Evolutionary conservation across 371 early-diverging fungal species (phyloP), one percentile per base, ranked within the genome.

Genomic region (Mucor indicus): DNA sequence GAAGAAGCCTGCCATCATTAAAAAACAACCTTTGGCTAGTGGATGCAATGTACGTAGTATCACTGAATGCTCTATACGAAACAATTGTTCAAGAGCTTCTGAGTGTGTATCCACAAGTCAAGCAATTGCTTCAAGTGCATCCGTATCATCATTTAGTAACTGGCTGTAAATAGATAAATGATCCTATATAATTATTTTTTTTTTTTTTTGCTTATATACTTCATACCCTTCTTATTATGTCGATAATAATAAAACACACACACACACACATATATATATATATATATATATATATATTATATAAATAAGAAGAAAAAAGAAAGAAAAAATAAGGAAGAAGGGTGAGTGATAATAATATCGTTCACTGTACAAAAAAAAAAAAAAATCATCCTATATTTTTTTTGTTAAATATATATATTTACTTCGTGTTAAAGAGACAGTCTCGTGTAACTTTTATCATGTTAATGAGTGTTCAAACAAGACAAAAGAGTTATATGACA

Each of bases 91-190:
- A 13, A 40, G 48, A 12, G 55, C 61, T 21, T 27, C 51, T 39
- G 56, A 61, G 12, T 61, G 56, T 43, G 44, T 47, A 3, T 52
- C 59, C 2, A 39, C 38, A 4, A 44, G 29, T 36, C 77, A 79
- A 38, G 69, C 68, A 0, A 63, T 80, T 1, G 64, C 81, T 30
- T 25, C 56, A 12, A 39, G 19, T 20, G 17, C 50, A 15, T 25
- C 45, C 7, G 27, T 40, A 12, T 50, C 57, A 22, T 35, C 54
- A 12, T 57, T 51, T 22, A 46, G 36, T 38, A 55, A 39, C 25
- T 55, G 55, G 55, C 44, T 55, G 16, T 55, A 55, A 44, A 24
- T n/a, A n/a, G n/a, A n/a, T n/a, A n/a, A n/a, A n/a, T n/a, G n/a
- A n/a, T n/a, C n/a, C n/a, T n/a, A n/a, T n/a, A n/a, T n/a, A n/a